A percentile compares a stretch with the other conserved stretches of the same genome.
These are phyloP conservation scores for Infundibulicybe gibba DNA, from an alignment of 768 basidiomycete genomes.

Conservation along the genomic window DNA sequence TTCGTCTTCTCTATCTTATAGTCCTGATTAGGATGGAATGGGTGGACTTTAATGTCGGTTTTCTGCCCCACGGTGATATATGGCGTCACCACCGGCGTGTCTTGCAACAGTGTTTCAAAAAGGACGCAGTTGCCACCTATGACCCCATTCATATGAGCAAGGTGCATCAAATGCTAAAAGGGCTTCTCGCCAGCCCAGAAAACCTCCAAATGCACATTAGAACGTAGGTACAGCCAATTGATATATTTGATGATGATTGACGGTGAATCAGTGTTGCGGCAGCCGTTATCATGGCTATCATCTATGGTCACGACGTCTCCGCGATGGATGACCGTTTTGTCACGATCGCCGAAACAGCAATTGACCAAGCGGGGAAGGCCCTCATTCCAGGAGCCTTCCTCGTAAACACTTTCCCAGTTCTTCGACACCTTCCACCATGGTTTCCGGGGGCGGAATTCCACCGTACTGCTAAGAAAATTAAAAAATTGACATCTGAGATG, in stretches of 20 bases:
- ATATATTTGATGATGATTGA: no score
- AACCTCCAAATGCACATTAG: background rate
- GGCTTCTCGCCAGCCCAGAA: background rate
- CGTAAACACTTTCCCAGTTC: constrained; percentile 21
- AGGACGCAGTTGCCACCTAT: background rate
- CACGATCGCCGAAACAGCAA: constrained; percentile 12
- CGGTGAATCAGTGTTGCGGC: constrained; percentile 22
- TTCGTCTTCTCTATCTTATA: no score
- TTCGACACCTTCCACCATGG: constrained; percentile 23
- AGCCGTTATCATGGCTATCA: constrained; percentile 26
- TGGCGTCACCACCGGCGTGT: constrained; percentile 3
- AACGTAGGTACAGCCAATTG: background rate
- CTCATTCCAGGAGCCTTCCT: constrained; percentile 15
- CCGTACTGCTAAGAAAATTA: constrained; percentile 8
- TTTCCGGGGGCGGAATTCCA: constrained; percentile 27
- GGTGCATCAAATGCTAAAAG: background rate
- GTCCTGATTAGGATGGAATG: constrained; percentile 8
- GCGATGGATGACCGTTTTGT: constrained; percentile 18
- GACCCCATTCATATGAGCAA: background rate
- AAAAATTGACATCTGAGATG: constrained; percentile 11
- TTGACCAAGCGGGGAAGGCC: constrained; percentile 12
- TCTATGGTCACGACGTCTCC: constrained; percentile 27
- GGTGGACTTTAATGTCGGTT: constrained; percentile 7
- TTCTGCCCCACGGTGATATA: constrained; percentile 5
- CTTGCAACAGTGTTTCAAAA: constrained; percentile 3